These are phyloP conservation scores for Daldinia concentrica DNA, from an alignment of 495 filamentous ascomycete genomes.

Conservation along the genomic window DNA sequence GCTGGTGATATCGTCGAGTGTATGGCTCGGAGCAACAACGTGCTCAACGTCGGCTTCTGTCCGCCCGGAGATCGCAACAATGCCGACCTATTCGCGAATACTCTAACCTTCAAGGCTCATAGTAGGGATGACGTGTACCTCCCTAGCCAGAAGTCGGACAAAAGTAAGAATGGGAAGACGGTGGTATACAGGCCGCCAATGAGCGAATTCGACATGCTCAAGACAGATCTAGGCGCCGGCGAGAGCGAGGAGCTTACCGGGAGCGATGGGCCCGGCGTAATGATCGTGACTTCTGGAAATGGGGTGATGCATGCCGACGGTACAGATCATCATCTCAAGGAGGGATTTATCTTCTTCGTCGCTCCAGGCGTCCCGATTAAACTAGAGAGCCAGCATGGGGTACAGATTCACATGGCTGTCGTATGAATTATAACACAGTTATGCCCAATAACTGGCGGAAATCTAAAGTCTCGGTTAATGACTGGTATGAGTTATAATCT, in stretches of 20 bases:
- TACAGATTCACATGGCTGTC: constrained; percentile 65
- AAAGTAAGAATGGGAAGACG: constrained; percentile 67
- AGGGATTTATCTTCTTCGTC: constrained; percentile 76
- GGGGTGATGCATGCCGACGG: constrained; percentile 67
- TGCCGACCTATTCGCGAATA: constrained; percentile 68
- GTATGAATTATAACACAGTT: constrained; percentile 18
- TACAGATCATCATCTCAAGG: constrained; percentile 62
- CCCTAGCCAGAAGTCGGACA: constrained; percentile 55
- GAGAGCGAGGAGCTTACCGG: constrained; percentile 67
- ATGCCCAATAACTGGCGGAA: too few relatives aligned
- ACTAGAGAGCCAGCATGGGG: constrained; percentile 57
- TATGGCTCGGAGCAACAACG: constrained; percentile 85
- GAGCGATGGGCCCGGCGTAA: constrained; percentile 70
- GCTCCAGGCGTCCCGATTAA: constrained; percentile 66
- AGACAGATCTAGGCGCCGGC: constrained; percentile 62
- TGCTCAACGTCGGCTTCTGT: constrained; percentile 80
- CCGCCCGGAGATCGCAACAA: constrained; percentile 69
- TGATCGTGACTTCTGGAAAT: constrained; percentile 70
- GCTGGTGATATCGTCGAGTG: constrained; percentile 84
- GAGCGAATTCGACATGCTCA: constrained; percentile 76
- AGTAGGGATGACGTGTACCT: constrained; percentile 63
- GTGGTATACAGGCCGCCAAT: constrained; percentile 72
- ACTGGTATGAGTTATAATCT: not conserved
- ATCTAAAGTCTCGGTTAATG: not conserved
- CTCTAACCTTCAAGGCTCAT: constrained; percentile 71